Evolutionary conservation across 768 basidiomycete species (phyloP), one percentile per base, ranked within the genome.

Genomic region (Russula lepida): DNA sequence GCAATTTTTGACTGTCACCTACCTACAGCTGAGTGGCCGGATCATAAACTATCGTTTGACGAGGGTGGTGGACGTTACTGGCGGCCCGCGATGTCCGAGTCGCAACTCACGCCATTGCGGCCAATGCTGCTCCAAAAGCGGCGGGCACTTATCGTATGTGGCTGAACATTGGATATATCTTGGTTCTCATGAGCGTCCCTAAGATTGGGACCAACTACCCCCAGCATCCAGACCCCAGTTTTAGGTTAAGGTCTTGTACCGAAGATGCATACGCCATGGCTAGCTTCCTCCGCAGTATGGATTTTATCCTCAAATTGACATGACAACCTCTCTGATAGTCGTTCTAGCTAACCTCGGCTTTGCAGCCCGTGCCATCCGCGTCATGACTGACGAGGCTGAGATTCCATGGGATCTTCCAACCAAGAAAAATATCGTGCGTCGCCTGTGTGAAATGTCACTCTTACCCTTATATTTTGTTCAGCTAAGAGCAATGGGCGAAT

Each of bases 171-270:
- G n/a, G 3, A 11, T 15, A 37, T 6, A n/a, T 17, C 3, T 33
- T 46, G 33, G 37, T 37, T 11, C 12, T 47, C 19, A 54, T 21
- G 4, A 21, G 17, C 2, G 5, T 27, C 25, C n/a, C n/a, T 19
- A 54, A 59, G 58, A 37, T 59, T 17, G 58, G 58, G 33, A 54
- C 23, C 52, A 39, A 59, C 39, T 53, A 46, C 7, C 3, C 19
- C 1, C 1, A 0, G 1, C 32, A 53, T 15, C 19, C 0, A 17
- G 9, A 46, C 25, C 43, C 6, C 19, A 0, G 3, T 9, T 27
- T 37, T 4, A 11, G n/a, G 17, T 17, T 59, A 6, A 4, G 5
- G 19, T 9, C 3, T 19, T 23, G 15, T 13, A 7, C 21, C 32
- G 4, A 28, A 2, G 58, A 59, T 13, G 51, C 51, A 0, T 4